These are phyloP conservation scores for Neurospora tetrasperma DNA, from an alignment of 495 filamentous ascomycete species.

Conservation along the genomic window DNA sequence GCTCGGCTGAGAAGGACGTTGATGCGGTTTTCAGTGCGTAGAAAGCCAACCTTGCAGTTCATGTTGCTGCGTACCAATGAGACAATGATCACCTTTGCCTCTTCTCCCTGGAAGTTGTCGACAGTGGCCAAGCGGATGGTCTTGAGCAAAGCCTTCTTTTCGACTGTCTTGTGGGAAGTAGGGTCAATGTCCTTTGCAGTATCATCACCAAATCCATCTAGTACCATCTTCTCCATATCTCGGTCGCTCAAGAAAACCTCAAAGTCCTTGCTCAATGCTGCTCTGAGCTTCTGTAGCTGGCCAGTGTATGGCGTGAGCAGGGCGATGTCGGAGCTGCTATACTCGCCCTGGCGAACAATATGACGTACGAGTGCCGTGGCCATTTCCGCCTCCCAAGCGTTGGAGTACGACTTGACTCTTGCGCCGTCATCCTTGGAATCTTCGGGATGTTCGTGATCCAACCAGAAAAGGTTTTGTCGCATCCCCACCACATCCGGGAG, in stretches of 20 bases:
- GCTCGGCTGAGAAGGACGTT: conserved; percentile 70
- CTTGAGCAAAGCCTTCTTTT: conserved; percentile 46
- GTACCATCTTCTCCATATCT: conserved; percentile 52
- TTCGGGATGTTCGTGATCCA: conserved; percentile 56
- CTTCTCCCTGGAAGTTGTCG: conserved; percentile 79
- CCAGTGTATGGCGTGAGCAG: conserved; percentile 70
- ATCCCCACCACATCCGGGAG: conserved; percentile 59
- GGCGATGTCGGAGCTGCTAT: conserved; percentile 57
- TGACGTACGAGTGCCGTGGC: conserved; percentile 56
- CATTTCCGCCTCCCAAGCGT: conserved; percentile 61
- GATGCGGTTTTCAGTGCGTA: conserved; percentile 66
- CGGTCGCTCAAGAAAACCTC: conserved; percentile 58
- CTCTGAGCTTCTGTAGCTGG: conserved; percentile 54
- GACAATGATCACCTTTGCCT: conserved; percentile 68
- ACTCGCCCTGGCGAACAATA: conserved; percentile 57
- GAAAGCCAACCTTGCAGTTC: conserved; percentile 54
- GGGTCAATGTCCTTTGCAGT: conserved; percentile 14
- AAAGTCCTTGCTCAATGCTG: conserved; percentile 38
- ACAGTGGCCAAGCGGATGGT: conserved; percentile 64
- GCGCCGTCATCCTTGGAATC: conserved; percentile 34
- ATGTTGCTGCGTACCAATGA: conserved; percentile 69
- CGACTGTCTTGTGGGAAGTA: not conserved
- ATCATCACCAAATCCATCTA: conserved; percentile 30
- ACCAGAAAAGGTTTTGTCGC: conserved; percentile 59
- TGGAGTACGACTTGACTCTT: conserved; percentile 50